Evolutionary conservation across 805 yeast species (phyloP), one percentile per base, ranked within the genome.

Genomic region (Teunomyces tritomae): DNA sequence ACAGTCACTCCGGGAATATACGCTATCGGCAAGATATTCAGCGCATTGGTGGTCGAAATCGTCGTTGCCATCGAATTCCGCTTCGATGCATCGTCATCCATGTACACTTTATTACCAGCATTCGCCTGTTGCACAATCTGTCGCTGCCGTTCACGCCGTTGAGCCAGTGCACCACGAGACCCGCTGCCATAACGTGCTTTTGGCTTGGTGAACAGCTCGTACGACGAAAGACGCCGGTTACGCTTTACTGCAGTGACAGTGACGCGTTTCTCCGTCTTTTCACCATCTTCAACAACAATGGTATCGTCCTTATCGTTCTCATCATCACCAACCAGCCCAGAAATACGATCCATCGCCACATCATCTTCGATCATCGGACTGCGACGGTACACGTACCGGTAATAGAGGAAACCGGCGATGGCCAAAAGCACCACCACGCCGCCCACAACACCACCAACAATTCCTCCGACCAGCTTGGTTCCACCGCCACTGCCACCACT

Each of bases 1-100:
- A 82, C 80, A 4, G 90, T 87, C 39, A 90, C 97, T 32, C 97
- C 97, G 0, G 97, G 98, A 50, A 91, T 88, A 62, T 90, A 91
- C 2, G 96, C 96, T 48, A 92, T 85, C 14, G 96, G 96, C 51
- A 91, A 78, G 53, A 91, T 83, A 64, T 91, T 90, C 10, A 96
- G 87, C 3, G 95, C 95, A 57, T 85, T 82, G 8, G 94, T 84
- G 42, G 84, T 74, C 33, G 76, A 70, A 10, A 84, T 79, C 5
- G 90, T 79, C 28, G 87, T 79, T 7, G 91, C 86, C 57, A 68
- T 67, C 10, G 76, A 70, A 50, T 67, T 61, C 44, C 76, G 60
- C 33, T 52, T 48, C 41, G 44, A 52, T 8, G 46, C 43, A 28
- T 53, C 48, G 14, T 58, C 54, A 43, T 58, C 62, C 39, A 58